phyloP scores from a whole-genome alignment of 2,329 filamentous ascomycete species.

The Aspergillus nomiae region DNA sequence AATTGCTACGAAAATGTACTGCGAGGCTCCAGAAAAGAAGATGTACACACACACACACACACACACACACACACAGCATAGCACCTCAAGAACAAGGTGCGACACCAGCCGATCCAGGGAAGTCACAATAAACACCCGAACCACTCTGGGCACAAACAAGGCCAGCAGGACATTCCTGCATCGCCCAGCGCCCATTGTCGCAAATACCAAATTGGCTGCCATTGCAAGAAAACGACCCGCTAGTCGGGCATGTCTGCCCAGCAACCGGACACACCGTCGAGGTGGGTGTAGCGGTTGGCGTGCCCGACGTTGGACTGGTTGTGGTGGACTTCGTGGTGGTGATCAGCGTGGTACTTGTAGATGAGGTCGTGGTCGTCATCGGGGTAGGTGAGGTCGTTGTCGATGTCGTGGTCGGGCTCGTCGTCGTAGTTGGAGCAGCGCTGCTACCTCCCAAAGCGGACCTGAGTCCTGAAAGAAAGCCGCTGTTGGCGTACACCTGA shows the following conservation, averaged over 20 bases:
- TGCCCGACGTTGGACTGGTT: not conserved
- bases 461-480: slow-evolving; percentile 48
- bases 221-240: not conserved
- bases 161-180: not conserved
- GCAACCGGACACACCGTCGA: not conserved
- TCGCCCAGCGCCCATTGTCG: not conserved
- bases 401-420: not conserved
- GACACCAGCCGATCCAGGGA: not conserved
- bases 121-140: not conserved
- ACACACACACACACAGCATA: not conserved
- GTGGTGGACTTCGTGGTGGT: not conserved
- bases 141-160: not conserved
- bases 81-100: not conserved
- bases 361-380: not conserved
- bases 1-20: not conserved
- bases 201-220: not conserved
- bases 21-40: not conserved
- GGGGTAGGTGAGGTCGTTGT: not conserved
- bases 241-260: not conserved
- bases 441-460: not conserved
- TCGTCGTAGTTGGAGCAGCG: not conserved
- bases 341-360: not conserved
- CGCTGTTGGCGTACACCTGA: slow-evolving; percentile 60
- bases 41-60: not conserved
- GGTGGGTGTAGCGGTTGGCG: not conserved